Base-by-base conservation (phyloP, 805 yeast genomes). In the Candida coleopterorum region DNA sequence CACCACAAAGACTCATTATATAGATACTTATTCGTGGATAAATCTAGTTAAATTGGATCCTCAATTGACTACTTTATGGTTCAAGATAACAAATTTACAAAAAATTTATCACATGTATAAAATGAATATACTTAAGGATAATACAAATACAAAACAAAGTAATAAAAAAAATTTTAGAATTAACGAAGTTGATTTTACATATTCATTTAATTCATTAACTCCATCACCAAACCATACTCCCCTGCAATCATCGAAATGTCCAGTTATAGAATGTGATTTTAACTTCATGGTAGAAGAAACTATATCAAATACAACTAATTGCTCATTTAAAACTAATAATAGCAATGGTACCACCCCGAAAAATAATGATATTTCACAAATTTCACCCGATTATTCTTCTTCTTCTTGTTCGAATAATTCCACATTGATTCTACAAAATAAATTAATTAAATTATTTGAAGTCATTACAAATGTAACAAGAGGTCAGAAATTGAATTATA, bases 181-280 rank as follows among this genome's bases (percentile, higher is more conserved):
- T 25, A 53, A 47, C 29, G 62, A 56, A 35, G 39, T 55, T 12
- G 62, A 56, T 32, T 53, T 55, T 35, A 55, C 62, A 4, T 27
- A 26, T 27, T 26, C 31, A 3, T 34, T 38, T 39, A 26, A 27
- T 21, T 27, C 37, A 18, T 16, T 20, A n/a, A 26, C 32, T 16
- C 29, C 37, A 15, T 33, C 36, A 33, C 30, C 36, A 15, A 20
- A 20, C 4, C 15, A 17, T 9, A 25, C 37, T 23, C 36, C 25
- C 9, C 32, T 23, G 25, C 36, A 18, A 11, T 28, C 23, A 29
- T 32, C 40, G 31, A 51, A 48, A 35, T 66, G 72, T 35, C 71
- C 72, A 1, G 71, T 66, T 2, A 54, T 64, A 24, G 68, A 60
- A 34, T 63, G 65, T 38, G 70, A 62, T 43, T 54, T 64, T 41